phyloP scores from a whole-genome alignment of 805 yeast genomes.

The Metschnikowia arizonensis region DNA sequence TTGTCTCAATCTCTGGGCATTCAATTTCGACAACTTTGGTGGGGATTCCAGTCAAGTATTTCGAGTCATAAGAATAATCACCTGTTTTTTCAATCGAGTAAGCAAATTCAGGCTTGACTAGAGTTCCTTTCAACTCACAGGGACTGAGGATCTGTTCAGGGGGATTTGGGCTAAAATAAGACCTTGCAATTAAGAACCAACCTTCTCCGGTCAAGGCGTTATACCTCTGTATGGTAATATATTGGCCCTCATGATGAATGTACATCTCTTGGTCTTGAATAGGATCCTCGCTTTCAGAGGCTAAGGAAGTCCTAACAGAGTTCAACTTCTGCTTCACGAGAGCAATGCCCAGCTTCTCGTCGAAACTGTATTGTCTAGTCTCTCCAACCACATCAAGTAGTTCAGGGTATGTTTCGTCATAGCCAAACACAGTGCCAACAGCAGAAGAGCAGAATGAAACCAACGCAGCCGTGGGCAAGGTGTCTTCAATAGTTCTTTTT shows the following conservation, averaged over 20 bases:
- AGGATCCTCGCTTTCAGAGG: conserved; percentile 54
- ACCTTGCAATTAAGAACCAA: conserved; percentile 81
- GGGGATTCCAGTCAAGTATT: conserved; percentile 58
- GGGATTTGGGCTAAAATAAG: conserved; percentile 55
- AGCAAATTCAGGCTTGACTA: conserved; percentile 53
- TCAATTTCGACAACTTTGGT: conserved; percentile 53
- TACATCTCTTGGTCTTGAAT: conserved; percentile 73
- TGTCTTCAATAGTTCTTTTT: conserved; percentile 89
- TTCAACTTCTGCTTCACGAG: conserved; percentile 61
- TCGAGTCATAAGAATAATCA: conserved; percentile 38
- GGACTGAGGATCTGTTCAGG: conserved; percentile 56
- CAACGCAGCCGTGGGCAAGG: conserved; percentile 90
- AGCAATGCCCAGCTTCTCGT: conserved; percentile 60
- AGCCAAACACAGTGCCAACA: conserved; percentile 90
- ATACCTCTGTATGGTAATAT: conserved; percentile 81
- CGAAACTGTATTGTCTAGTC: conserved; percentile 53
- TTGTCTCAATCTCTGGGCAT: conserved; percentile 44
- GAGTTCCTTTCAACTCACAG: conserved; percentile 55
- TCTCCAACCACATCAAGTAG: conserved; percentile 80
- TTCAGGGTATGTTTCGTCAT: conserved; percentile 85
- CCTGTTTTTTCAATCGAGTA: conserved; percentile 54
- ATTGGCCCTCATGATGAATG: conserved; percentile 91
- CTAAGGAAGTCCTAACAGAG: conserved; percentile 52
- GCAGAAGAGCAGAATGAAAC: conserved; percentile 93
- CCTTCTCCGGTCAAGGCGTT: conserved; percentile 85